Base-by-base conservation (phyloP, 2,329 filamentous ascomycete species). In the Metarhizium guizhouense region DNA sequence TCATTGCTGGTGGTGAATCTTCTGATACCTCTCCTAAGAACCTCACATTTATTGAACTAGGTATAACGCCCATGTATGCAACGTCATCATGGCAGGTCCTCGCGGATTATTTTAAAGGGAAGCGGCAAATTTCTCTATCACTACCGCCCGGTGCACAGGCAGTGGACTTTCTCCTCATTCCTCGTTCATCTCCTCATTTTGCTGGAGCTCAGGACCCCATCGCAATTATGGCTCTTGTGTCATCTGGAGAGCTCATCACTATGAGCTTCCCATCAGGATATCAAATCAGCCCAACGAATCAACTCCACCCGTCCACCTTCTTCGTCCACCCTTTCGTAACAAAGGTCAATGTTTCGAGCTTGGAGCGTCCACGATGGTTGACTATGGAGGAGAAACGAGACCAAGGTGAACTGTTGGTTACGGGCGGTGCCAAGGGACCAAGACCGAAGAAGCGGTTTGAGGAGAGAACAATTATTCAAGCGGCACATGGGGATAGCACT, bases 181-280 rank as follows among this genome's bases (percentile, higher is more conserved):
- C 94, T 10, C 86, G 91, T 10, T 69, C 76, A 2, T 92, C 90
- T 14, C 94, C 94, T 16, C 87, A 95, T 69, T 97, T 92, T 69
- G 84, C 81, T 45, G 91, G 93, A 30, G 87, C 87, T 13, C 90
- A 96, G 67, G 93, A 99, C 67, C 94, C 94, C 0, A 87, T 97
- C 56, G 93, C 91, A 25, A 75, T 95, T 45, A 77, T 99, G 61
- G 82, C 84, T 3, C 74, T 95, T 6, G 76, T 97, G 3, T 85
- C 87, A 0, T 96, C 91, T 1, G 94, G 94, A 25, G 93, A 97
- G 71, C 73, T 97, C 32, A 79, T 95, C 53, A 95, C 93, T 0
- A 74, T 97, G 68, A 95, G 87, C 64, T 97, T 97, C 66, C 94
- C 94, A 0, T 94, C 87, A 51, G 94, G 94, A 32, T 88, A 92